A percentile compares a stretch with the other conserved stretches of the same genome.
phyloP scores from a whole-genome alignment of 768 basidiomycete genomes.

The Tubosaeta sp. region DNA sequence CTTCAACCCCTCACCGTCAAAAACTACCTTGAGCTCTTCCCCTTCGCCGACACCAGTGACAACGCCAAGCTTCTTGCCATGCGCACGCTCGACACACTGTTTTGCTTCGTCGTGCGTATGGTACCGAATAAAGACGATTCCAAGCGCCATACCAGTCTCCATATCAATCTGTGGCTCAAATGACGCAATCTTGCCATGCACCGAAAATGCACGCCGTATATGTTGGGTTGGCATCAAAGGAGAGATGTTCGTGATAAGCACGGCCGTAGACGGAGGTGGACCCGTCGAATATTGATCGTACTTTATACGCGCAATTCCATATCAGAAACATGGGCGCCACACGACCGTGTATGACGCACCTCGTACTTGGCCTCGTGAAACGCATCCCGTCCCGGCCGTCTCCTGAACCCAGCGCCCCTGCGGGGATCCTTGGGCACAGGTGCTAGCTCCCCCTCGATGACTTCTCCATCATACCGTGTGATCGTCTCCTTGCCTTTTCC shows the following conservation, averaged over 20 bases:
- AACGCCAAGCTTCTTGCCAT: conserved; percentile 58
- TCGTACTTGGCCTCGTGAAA: conserved; percentile 52
- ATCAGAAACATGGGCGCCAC: conserved; percentile 5
- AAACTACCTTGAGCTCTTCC: conserved; percentile 67
- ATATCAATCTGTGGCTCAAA: conserved; percentile 79
- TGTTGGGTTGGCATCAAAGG: conserved; percentile 63
- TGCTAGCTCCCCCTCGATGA: conserved; percentile 40
- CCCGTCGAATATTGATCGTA: conserved; percentile 71
- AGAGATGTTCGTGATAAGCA: conserved; percentile 70
- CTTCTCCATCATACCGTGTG: conserved; percentile 52
- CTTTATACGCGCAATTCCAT: conserved; percentile 41
- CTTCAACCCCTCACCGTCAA: conserved; percentile 72
- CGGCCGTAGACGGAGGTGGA: conserved; percentile 66
- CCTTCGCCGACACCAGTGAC: conserved; percentile 41
- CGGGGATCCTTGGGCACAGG: conserved; percentile 52
- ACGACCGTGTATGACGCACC: conserved; percentile 35
- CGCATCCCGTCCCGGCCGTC: conserved; percentile 32
- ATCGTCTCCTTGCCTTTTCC: conserved; percentile 60
- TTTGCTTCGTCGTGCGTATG: conserved; percentile 62
- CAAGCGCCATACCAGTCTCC: conserved; percentile 76
- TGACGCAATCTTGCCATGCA: conserved; percentile 56
- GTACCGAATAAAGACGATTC: conserved; percentile 75
- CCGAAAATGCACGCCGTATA: conserved; percentile 61
- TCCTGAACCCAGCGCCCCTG: conserved; percentile 36
- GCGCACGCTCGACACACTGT: conserved; percentile 58